A percentile compares a stretch with the other conserved stretches of the same genome.
phyloP scores from a whole-genome alignment of 257 asterid genomes.

The Solanum chiquidenum region DNA sequence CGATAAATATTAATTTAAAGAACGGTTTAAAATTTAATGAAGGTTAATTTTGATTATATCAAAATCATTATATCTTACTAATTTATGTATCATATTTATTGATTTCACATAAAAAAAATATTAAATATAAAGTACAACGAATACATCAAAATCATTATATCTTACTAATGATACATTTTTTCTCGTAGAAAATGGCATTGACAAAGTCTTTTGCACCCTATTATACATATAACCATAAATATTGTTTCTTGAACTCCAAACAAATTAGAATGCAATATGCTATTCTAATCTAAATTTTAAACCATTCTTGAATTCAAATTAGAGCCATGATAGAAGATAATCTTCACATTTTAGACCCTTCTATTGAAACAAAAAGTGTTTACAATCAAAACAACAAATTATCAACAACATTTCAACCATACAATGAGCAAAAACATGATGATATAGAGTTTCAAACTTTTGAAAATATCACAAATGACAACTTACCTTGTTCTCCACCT shows the following conservation, averaged over 20 bases:
- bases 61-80: too few relatives aligned
- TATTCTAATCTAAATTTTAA: neutral
- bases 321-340: neutral
- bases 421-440: neutral
- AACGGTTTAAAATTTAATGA: too few relatives aligned
- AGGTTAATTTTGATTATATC: too few relatives aligned
- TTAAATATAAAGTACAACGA: too few relatives aligned
- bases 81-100: too few relatives aligned
- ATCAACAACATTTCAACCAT: neutral
- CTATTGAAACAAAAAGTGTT: neutral
- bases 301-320: neutral
- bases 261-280: neutral
- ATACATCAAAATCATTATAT: too few relatives aligned
- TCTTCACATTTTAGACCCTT: neutral
- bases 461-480: slow-evolving; percentile 1
- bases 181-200: neutral
- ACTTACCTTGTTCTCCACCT: slow-evolving; percentile 19
- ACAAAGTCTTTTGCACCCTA: neutral
- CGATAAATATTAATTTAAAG: too few relatives aligned
- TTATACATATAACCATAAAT: neutral
- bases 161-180: neutral
- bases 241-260: neutral
- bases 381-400: neutral
- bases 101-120: too few relatives aligned
- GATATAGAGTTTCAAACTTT: slow-evolving; percentile 8